Evolutionary conservation across 257 asterid species (phyloP).

Genomic region (Gentiana dahurica): DNA sequence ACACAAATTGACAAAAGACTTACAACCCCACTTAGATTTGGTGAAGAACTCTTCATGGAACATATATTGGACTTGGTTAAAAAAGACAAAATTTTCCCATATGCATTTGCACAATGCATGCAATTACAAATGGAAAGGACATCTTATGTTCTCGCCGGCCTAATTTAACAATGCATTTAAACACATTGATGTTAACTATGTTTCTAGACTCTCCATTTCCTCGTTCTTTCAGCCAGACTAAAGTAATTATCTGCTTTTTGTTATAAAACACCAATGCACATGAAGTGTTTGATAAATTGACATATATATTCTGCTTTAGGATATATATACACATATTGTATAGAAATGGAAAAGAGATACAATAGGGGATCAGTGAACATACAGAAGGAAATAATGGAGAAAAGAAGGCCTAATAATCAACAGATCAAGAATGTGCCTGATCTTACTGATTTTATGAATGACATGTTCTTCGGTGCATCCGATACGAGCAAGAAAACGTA

Average conservation of each 20-base stretch:
- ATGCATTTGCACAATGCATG: neutral
- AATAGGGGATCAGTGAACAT: slow-evolving; percentile 17
- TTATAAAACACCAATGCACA: neutral
- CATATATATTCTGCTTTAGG: too few species aligned
- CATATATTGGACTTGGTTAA: neutral
- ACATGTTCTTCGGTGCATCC: slow-evolving; percentile 44
- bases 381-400: slow-evolving; percentile 22
- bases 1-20: too few species aligned
- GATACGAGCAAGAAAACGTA: slow-evolving; percentile 27
- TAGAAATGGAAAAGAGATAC: slow-evolving; percentile 33
- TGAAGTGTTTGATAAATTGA: too few species aligned
- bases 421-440: slow-evolving; percentile 37
- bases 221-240: slow-evolving; percentile 7
- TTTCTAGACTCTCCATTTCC: neutral
- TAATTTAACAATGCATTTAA: slow-evolving; percentile 5
- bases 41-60: neutral
- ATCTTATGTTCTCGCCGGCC: slow-evolving; percentile 13
- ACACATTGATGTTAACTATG: slow-evolving; percentile 7
- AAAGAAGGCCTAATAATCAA: slow-evolving; percentile 3
- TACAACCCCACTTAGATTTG: too few species aligned
- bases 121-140: slow-evolving; percentile 13
- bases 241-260: neutral
- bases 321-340: neutral
- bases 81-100: slow-evolving; percentile 4
- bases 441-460: slow-evolving; percentile 62